These are phyloP conservation scores for Wolfiporia cocos DNA, from an alignment of 1,284 basidiomycete genomes.

Conservation along the genomic window DNA sequence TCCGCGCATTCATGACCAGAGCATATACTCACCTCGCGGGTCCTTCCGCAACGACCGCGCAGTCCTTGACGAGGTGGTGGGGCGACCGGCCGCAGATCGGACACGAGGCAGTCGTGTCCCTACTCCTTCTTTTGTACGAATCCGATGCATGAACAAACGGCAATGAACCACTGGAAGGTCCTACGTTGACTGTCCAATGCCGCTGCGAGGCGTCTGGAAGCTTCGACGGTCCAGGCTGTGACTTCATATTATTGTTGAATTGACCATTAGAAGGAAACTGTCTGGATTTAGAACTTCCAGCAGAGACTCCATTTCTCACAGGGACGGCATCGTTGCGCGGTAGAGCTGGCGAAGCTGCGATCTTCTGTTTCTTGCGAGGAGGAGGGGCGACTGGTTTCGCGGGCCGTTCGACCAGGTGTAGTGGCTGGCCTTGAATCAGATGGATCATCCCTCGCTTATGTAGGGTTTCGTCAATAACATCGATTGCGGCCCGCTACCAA, in stretches of 20 bases:
- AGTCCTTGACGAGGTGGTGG: conserved; percentile 43
- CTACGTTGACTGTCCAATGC: no score
- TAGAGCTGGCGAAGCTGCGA: no score
- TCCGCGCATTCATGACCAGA: not conserved
- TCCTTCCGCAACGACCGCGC: conserved; percentile 44
- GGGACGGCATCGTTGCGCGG: no score
- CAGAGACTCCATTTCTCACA: not conserved
- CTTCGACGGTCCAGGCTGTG: conserved; percentile 26
- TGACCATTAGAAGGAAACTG: no score
- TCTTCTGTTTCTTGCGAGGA: conserved; percentile 12
- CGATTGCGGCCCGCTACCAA: conserved; percentile 51
- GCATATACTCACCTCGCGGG: conserved; percentile 37
- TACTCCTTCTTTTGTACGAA: conserved; percentile 32
- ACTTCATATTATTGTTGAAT: conserved; percentile 1
- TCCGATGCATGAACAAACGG: no score
- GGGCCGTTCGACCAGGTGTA: conserved; percentile 42
- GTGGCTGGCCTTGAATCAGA: conserved; percentile 56
- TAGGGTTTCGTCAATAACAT: conserved; percentile 59
- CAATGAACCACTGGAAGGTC: no score
- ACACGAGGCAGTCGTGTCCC: conserved; percentile 31
- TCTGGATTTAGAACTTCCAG: no score
- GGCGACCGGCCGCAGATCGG: conserved; percentile 37
- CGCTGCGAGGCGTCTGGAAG: no score
- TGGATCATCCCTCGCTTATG: conserved; percentile 44
- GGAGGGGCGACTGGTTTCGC: not conserved